Base-by-base conservation (phyloP, 2,329 filamentous ascomycete genomes). In the Fusarium miscanthi region DNA sequence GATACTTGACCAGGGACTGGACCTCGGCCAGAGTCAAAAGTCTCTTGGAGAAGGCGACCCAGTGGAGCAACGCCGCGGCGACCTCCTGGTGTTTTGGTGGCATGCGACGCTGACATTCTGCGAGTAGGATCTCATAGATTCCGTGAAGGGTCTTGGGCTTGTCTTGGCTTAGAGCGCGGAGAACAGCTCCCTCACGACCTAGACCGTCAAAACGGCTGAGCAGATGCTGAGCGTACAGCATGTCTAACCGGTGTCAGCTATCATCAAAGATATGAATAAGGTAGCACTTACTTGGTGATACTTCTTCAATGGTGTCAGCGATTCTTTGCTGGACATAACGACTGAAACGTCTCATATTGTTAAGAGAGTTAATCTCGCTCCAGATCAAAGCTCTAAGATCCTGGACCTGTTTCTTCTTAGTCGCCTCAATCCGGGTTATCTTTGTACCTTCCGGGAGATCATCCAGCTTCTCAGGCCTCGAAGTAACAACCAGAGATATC, bases 171-270 rank as follows among this genome's bases (percentile, higher is more conserved):
- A 83, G 57, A 4, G 75, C 63, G n/a, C 79, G 74, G 3, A 82
- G 69, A 1, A 81, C 77, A 0, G 79, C 78, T 9, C 78, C 76
- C 54, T 82, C 80, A 1, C 81, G 77, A 3, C 79, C 78, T 2
- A 83, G 69, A 12, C 73, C 64, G 12, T 80, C 74, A 7, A 83
- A 66, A 1, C 78, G 70, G 11, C 66, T 45, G 0, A 84, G 73
- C 31, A 82, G 74, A n/a, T 82, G 80, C 30, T 83, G 78, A 1
- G 79, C 78, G 37, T 82, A 83, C 2, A 82, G 74, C 71, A 83
- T 77, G 27, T 78, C 80, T 81, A 3, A 13, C 31, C 31, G 12
- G 12, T 33, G 31, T 33, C 12, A 33, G 12, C 31, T 33, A 33
- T 33, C 11, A 13, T 33, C 12, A 12, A 5, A 33, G 4, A 13